These are phyloP conservation scores for Suillus alpinus DNA, from an alignment of 768 basidiomycete genomes.

Conservation along the genomic window DNA sequence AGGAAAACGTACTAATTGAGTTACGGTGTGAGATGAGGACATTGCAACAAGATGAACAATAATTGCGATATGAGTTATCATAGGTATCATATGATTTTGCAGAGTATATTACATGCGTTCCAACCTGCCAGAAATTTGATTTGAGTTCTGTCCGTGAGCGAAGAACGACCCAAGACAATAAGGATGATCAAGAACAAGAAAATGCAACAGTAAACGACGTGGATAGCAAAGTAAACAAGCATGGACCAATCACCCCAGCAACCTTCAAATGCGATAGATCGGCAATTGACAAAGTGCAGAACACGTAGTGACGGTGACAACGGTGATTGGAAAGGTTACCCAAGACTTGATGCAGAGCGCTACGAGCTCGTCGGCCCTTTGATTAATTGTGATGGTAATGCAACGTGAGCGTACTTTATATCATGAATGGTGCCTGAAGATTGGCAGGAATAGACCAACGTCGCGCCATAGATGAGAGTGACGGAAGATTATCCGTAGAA, in stretches of 20 bases:
- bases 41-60: slow-evolving; percentile 16
- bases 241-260: neutral
- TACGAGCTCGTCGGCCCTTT: neutral
- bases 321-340: neutral
- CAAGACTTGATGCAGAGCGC: neutral
- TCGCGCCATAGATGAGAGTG: slow-evolving; percentile 35
- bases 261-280: slow-evolving; percentile 6
- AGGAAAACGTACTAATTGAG: neutral
- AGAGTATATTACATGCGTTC: slow-evolving; percentile 33
- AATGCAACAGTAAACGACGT: slow-evolving; percentile 18
- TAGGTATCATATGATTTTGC: slow-evolving; percentile 22
- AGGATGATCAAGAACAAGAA: slow-evolving; percentile 24
- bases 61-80: slow-evolving; percentile 18
- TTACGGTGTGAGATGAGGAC: neutral
- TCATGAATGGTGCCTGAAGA: slow-evolving; percentile 31
- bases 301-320: neutral
- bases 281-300: neutral
- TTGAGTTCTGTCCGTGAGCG: slow-evolving; percentile 25
- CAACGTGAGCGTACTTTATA: slow-evolving; percentile 23
- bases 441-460: slow-evolving; percentile 35
- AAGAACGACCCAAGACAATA: slow-evolving; percentile 23
- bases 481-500: slow-evolving; percentile 30
- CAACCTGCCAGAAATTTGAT: slow-evolving; percentile 24
- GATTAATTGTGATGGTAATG: slow-evolving; percentile 1
- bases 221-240: slow-evolving; percentile 3